Base-by-base conservation (phyloP, 2,329 filamentous ascomycete species). In the Arthrobotrys iridis region DNA sequence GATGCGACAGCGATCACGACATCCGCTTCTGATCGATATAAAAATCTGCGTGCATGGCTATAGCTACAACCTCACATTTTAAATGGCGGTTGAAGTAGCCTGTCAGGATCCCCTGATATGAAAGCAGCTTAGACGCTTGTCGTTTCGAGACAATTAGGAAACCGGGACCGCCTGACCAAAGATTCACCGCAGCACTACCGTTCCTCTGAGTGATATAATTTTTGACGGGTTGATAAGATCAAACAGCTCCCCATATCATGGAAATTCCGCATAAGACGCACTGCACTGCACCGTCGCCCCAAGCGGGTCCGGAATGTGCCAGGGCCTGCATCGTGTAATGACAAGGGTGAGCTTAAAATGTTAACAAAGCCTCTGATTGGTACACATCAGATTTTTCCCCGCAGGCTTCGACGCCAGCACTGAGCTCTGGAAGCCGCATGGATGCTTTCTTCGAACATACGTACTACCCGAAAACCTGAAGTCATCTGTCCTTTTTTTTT, bases 301-400 rank as follows among this genome's bases (percentile, higher is more conserved):
- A 45, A 33, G 62, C 60, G 40, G 45, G 60, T 43, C 33, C 60
- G 45, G 24, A 48, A 55, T 41, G 35, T 59, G 43, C 22, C 55
- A 70, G 46, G 33, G 57, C 26, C 28, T 57, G 59, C 67, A 72
- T 65, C 33, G 35, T 65, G 22, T 30, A 10, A 72, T 52, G 46
- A 40, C 71, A 75, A 68, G 71, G 63, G 55, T 75, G 71, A 75
- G 71, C 71, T 75, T 75, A 75, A 74, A 75, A 63, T 46, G 28
- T 18, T 58, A 50, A 15, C 33, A 18, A 22, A 20, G 22, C 4
- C 10, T 55, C 28, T 62, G 71, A 68, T 75, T 75, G 71, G 71
- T 24, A 68, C 28, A 6, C n/a, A n/a, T n/a, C n/a, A n/a, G n/a
- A n/a, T n/a, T 22, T 0, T 35, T 35, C 40, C 63, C 62, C 63